Base-by-base conservation (phyloP, 73 alveolate genomes). In the Uronychia binucleata region DNA sequence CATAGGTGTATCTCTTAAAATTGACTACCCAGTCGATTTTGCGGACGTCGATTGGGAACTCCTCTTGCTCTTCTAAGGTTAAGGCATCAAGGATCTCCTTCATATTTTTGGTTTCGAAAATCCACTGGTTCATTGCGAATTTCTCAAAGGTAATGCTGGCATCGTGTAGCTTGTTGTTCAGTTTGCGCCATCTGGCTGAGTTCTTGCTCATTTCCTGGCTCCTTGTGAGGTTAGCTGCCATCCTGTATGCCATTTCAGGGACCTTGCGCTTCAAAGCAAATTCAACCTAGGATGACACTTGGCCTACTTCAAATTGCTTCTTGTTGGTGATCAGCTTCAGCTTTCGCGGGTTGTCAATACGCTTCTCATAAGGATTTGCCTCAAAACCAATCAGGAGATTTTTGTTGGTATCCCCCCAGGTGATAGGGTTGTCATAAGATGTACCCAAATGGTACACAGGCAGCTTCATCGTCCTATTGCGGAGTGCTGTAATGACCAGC, bases 1-100 rank as follows among this genome's bases (percentile, higher is more conserved):
- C 99, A 92, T 91, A 96, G 58, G 94, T 89, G 81, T 80, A 93
- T 59, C 81, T 90, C 83, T 79, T 75, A n/a, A 95, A 59, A 88
- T 86, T 93, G 77, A 80, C 34, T n/a, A 93, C 58, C 98, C 99
- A 96, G 82, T 92, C 93, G 60, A 96, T 82, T 27, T 82, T 58
- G n/a, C 89, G 77, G 14, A 94, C 93, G 78, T 96, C 99, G 25
- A 93, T 60, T 33, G 90, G 88, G 82, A 94, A 93, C 14, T 35
- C 58, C 31, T 89, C 1, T 84, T 60, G 75, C 29, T 93, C 98
- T 26, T 80, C 74, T 35, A 74, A 90, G 35, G 33, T 58, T 30
- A 91, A 74, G 29, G 33, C 67, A 32, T 80, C 81, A 26, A 31
- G 34, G 27, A 91, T n/a, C 19, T 89, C 83, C 75, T 90, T 78